Conservation (phyloP, 1,139 yeast species). For the Yamadazyma sp. region DNA sequence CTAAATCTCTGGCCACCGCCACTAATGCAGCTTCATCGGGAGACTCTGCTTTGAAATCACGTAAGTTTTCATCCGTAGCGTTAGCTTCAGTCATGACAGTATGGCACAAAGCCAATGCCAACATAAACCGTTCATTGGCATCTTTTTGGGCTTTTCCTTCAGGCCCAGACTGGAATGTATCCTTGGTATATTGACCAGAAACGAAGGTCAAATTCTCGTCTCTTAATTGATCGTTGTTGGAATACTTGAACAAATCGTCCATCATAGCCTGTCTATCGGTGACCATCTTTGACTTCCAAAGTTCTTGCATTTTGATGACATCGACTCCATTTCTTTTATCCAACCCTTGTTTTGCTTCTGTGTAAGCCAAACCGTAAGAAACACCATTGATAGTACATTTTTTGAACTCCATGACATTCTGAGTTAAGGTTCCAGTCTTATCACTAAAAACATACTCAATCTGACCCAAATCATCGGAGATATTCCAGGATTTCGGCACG, state of each 20-base stretch:
- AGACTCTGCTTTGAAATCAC: conserved; percentile 84
- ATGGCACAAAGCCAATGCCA: conserved; percentile 87
- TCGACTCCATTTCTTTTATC: conserved; percentile 86
- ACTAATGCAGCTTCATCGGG: conserved; percentile 98
- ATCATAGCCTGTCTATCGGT: conserved; percentile 70
- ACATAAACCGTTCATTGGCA: conserved; percentile 77
- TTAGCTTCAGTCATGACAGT: conserved; percentile 80
- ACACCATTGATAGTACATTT: conserved; percentile 88
- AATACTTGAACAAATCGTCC: conserved; percentile 43
- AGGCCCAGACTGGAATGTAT: conserved; percentile 27
- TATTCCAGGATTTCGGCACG: conserved; percentile 95
- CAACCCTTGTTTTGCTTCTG: conserved; percentile 93
- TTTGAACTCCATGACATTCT: conserved; percentile 94
- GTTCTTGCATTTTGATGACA: conserved; percentile 63
- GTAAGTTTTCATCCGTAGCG: conserved; percentile 53
- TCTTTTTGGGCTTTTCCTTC: conserved; percentile 52
- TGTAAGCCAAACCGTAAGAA: conserved; percentile 89
- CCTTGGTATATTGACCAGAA: conserved; percentile 57
- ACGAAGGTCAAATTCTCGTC: conserved; percentile 77
- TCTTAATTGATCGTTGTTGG: conserved; percentile 57
- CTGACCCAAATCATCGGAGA: conserved; percentile 96
- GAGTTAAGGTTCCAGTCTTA: conserved; percentile 95
- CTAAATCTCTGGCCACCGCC: conserved; percentile 88
- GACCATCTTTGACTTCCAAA: conserved; percentile 62
- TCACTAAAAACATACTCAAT: conserved; percentile 94